phyloP scores from a whole-genome alignment of 2,329 filamentous ascomycete species.

The Microsporum ferrugineum region DNA sequence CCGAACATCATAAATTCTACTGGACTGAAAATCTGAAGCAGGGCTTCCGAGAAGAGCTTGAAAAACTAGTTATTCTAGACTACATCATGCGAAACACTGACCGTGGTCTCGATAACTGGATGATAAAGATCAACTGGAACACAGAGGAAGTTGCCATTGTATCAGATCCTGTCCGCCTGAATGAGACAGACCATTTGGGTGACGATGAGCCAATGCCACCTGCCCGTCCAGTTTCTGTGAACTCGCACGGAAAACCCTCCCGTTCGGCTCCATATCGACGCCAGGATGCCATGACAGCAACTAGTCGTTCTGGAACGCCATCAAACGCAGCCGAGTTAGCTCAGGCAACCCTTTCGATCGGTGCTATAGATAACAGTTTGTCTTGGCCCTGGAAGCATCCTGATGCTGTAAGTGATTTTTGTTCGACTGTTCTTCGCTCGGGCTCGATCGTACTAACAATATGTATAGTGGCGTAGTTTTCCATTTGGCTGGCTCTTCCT shows the following conservation, averaged over 20 bases:
- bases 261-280: slow-evolving; percentile 52
- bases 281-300: slow-evolving; percentile 75
- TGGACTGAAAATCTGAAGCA: slow-evolving; percentile 87
- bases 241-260: slow-evolving; percentile 27
- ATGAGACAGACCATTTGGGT: slow-evolving; percentile 34
- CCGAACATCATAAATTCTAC: slow-evolving; percentile 47
- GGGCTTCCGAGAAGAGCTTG: slow-evolving; percentile 84
- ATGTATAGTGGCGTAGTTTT: slow-evolving; percentile 60
- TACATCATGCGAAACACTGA: slow-evolving; percentile 99
- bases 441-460: slow-evolving; percentile 16
- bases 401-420: slow-evolving; percentile 53
- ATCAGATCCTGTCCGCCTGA: slow-evolving; percentile 65
- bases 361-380: slow-evolving; percentile 93
- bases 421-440: slow-evolving; percentile 24
- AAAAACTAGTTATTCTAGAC: slow-evolving; percentile 93
- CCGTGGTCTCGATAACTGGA: slow-evolving; percentile 95
- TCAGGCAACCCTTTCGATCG: slow-evolving; percentile 58
- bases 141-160: slow-evolving; percentile 72
- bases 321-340: slow-evolving; percentile 31
- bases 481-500: slow-evolving; percentile 98
- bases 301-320: slow-evolving; percentile 46
- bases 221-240: slow-evolving; percentile 51
- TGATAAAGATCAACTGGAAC: slow-evolving; percentile 91
- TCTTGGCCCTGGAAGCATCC: slow-evolving; percentile 99
- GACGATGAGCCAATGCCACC: slow-evolving; percentile 41